Conservation (phyloP, 2,329 filamentous ascomycete genomes). For the Proliferodiscus dingleyae region DNA sequence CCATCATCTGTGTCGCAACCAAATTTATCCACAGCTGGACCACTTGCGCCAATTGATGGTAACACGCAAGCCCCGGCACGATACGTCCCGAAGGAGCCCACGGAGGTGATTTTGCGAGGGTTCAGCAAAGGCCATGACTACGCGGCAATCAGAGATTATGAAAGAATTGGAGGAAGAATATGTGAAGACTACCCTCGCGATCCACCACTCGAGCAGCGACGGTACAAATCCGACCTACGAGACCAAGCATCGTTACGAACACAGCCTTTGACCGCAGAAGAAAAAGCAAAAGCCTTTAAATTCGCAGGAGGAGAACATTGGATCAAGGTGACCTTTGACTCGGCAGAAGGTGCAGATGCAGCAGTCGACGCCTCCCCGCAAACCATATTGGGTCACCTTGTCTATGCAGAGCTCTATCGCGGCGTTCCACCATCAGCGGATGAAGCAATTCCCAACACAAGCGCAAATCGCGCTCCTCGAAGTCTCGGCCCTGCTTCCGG, state of each 20-base stretch:
- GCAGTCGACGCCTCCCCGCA: constrained; percentile 68
- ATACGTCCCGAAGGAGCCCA: constrained; percentile 48
- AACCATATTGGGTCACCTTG: constrained; percentile 63
- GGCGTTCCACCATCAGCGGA: constrained; percentile 61
- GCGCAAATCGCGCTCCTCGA: constrained; percentile 6
- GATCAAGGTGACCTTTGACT: constrained; percentile 84
- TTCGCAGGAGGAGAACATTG: constrained; percentile 84
- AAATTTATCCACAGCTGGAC: constrained; percentile 33
- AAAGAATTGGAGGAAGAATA: constrained; percentile 77
- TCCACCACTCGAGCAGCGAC: constrained; percentile 64
- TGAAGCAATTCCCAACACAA: constrained; percentile 47
- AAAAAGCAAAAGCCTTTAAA: constrained; percentile 73
- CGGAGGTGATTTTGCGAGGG: constrained; percentile 81
- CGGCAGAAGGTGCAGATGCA: constrained; percentile 62
- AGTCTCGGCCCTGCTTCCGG: constrained; percentile 9
- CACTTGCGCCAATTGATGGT: constrained; percentile 24
- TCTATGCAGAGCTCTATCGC: constrained; percentile 67
- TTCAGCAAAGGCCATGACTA: constrained; percentile 69
- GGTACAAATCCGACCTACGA: constrained; percentile 70
- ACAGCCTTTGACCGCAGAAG: constrained; percentile 61
- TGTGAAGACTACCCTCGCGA: constrained; percentile 91
- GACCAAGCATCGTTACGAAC: constrained; percentile 66
- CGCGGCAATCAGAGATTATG: constrained; percentile 84
- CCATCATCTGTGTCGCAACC: constrained; percentile 31
- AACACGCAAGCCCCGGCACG: constrained; percentile 21